Conservation (phyloP, 164 flowering plant genomes). For the Tinospora cordifolia region DNA sequence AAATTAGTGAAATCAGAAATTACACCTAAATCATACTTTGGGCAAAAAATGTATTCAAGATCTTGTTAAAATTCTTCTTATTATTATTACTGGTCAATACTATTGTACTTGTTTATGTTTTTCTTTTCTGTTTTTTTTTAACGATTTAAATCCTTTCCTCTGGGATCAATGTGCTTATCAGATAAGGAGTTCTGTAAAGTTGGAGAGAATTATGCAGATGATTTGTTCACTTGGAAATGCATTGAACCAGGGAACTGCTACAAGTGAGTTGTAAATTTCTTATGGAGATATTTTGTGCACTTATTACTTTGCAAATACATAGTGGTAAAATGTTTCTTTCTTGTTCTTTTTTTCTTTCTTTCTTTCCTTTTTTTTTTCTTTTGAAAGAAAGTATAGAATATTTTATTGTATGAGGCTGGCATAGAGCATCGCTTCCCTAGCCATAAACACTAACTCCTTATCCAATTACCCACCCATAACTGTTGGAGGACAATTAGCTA, state of each 20-base stretch:
- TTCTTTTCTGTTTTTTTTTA: no score
- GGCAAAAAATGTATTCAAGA: constrained; percentile 22
- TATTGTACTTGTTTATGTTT: background rate
- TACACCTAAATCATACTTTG: background rate
- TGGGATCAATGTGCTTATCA: constrained; percentile 26
- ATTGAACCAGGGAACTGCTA: constrained; percentile 91
- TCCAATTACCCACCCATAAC: no score
- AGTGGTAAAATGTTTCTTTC: no score
- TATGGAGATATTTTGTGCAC: no score
- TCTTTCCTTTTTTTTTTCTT: no score
- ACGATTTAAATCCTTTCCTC: constrained; percentile 8
- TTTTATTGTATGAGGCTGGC: no score
- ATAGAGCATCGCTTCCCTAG: no score
- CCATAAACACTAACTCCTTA: no score
- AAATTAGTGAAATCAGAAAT: background rate
- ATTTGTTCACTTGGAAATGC: constrained; percentile 92
- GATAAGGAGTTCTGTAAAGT: constrained; percentile 66
- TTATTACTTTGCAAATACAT: no score
- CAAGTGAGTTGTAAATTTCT: constrained; percentile 49
- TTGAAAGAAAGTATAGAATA: no score
- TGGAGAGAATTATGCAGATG: constrained; percentile 86
- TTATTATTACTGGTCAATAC: background rate
- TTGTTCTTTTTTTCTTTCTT: no score
- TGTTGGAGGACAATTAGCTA: no score
- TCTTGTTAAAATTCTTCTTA: background rate